phyloP scores from a whole-genome alignment of 345 rosid species.

The Populus davidiana region DNA sequence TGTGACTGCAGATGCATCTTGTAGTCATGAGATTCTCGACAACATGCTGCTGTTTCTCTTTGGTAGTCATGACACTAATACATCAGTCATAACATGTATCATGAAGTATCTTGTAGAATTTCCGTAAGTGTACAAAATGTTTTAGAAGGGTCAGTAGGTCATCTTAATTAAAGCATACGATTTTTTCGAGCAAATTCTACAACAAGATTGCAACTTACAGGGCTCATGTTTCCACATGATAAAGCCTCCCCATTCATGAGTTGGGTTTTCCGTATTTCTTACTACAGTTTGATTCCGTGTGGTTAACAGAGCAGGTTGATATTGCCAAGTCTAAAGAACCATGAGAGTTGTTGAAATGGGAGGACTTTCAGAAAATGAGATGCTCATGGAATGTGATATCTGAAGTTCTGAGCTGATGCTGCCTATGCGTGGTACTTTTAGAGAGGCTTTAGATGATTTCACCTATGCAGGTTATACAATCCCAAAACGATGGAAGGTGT shows the following conservation, averaged over 20 bases:
- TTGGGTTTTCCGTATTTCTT: no score
- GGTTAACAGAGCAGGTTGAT: conserved; percentile 16
- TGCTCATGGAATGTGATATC: conserved; percentile 11
- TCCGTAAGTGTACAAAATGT: conserved; percentile 8
- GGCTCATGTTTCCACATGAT: no score
- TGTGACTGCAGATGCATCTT: conserved; percentile 1
- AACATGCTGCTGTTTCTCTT: conserved; percentile 9
- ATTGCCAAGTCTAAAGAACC: conserved; percentile 9
- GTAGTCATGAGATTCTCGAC: conserved; percentile 7
- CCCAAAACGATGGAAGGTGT: conserved; percentile 32
- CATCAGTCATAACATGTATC: conserved; percentile 2
- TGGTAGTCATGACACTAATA: conserved; percentile 10
- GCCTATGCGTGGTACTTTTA: conserved; percentile 1
- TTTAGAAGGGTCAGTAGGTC: neutral
- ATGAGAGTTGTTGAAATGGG: conserved; percentile 16
- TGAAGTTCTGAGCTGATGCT: conserved; percentile 10
- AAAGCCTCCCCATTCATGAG: no score
- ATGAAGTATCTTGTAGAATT: conserved; percentile 13
- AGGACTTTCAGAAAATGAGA: conserved; percentile 18
- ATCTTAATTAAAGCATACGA: no score
- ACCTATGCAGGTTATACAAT: conserved; percentile 14
- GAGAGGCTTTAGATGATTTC: conserved; percentile 15
- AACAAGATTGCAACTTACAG: neutral
- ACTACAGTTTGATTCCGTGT: neutral
- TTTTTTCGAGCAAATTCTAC: neutral